Base-by-base conservation (phyloP, 371 early-diverging fungal species). In the Circinella minor region DNA sequence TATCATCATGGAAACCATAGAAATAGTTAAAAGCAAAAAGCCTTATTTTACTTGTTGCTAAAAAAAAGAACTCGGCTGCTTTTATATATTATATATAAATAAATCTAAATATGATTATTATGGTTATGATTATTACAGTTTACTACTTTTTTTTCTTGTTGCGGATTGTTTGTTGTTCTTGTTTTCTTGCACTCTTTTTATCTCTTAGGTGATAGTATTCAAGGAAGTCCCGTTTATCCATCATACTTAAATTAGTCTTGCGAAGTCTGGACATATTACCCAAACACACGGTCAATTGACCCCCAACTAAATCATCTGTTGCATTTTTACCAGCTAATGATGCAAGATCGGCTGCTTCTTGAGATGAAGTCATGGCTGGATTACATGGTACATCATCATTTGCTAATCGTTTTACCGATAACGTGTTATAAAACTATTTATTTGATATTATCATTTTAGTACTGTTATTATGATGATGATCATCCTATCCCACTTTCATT, bases 151-250 rank as follows among this genome's bases (percentile, higher is more conserved):
- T 27, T 47, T 64, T 64, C 47, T 64, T 64, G 47, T 51, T 64
- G 34, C 65, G 39, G 17, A 64, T 20, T 36, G 65, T 54, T 34
- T 67, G 67, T 47, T 68, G 68, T 36, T 68, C 68, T 39, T 61
- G 68, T 38, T 68, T 68, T 20, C 62, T 20, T 13, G 68, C 68
- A 39, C 68, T 83, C n/a, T 80, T 75, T 64, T 85, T 77, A 49
- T 84, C 76, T 57, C 89, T 79, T 38, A 86, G 80, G 47, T 86
- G 69, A 77, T 93, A 96, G 72, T 88, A 95, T 10, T 90, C 83
- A 70, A 96, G 75, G 70, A 96, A 96, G 36, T 89, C 91, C 14
- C 82, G 80, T 79, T 96, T 96, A 74, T 95, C 95, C 57, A 79
- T 68, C 55, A 91, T 86, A 20, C 85, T 84, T 65, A 94, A 71